A percentile compares a stretch with the other conserved stretches of the same genome.
These are phyloP conservation scores for Auricularia cornea DNA, from an alignment of 768 basidiomycete species.

Conservation along the genomic window DNA sequence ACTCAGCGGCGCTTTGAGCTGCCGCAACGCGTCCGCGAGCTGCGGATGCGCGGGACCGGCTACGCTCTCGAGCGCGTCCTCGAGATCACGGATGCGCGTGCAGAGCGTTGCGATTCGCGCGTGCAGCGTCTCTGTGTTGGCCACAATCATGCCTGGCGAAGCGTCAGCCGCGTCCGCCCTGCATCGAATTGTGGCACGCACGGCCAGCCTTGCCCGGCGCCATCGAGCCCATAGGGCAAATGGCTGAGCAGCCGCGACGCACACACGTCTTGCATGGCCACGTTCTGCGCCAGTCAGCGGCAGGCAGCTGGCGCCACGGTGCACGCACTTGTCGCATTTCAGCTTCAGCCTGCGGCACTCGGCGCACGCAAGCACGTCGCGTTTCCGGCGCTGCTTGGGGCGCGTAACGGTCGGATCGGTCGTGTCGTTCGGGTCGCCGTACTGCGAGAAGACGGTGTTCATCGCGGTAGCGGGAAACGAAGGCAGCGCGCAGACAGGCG, in stretches of 20 bases:
- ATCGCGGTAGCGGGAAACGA: background rate
- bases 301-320: background rate
- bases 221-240: background rate
- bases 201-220: background rate
- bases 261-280: background rate
- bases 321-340: constrained; percentile 7
- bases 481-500: no score
- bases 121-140: background rate
- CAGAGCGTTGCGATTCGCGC: background rate
- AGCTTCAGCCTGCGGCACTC: constrained; percentile 9
- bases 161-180: background rate
- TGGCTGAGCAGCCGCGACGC: background rate
- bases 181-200: background rate
- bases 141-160: background rate
- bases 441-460: background rate
- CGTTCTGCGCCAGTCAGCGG: background rate
- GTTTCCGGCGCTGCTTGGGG: background rate
- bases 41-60: background rate
- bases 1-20: background rate
- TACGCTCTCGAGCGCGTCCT: background rate
- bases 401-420: background rate
- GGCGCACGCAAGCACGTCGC: constrained; percentile 3
- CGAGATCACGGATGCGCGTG: background rate
- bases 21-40: background rate
- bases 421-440: background rate